Evolutionary conservation across 306 rosid species (phyloP), one percentile per base, ranked within the genome.

Genomic region (Lathyrus sativus): DNA sequence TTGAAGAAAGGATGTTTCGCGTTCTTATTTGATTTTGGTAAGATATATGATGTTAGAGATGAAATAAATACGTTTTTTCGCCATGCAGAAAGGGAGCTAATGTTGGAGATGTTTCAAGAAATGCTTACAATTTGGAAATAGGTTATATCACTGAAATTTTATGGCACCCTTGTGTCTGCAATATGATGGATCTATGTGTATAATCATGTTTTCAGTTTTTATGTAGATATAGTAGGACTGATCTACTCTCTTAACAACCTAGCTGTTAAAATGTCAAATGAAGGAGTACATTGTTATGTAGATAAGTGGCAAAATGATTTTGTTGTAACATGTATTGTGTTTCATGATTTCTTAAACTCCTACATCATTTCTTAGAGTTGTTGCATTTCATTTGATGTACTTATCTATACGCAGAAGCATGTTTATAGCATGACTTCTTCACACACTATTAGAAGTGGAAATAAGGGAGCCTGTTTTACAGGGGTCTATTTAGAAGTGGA

Each of bases 51-150:
- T 74, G 76, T 88, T 9, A 71, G 81, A 81, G 89, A 90, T 0
- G 85, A 90, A 74, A 51, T 87, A 18, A 76, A 69, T n/a, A 57
- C 68, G 65, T 82, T 90, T 57, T 81, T 85, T 73, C 67, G 65
- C 61, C 75, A 75, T 51, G 96, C 96, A 0, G 88, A 90, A 7
- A 67, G 87, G 81, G 88, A 85, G 9, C 75, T 90, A 78, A 73
- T 85, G 88, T 11, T 63, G 63, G 86, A 90, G 76, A 87, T 90
- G 90, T 87, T 87, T 79, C 90, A 87, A 48, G 90, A 87, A 81
- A 76, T 87, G 71, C 96, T 90, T 71, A 68, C 84, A 5, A 82
- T 82, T 71, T 83, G 85, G 88, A 85, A 82, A 75, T 85, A 73
- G 80, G 14, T 50, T 72, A 14, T 63, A 6, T 62, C 59, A 11